A percentile compares a stretch with the other conserved stretches of the same genome.
phyloP scores from a whole-genome alignment of 495 filamentous ascomycete genomes.

The Paragyromitra xinjiangensis region DNA sequence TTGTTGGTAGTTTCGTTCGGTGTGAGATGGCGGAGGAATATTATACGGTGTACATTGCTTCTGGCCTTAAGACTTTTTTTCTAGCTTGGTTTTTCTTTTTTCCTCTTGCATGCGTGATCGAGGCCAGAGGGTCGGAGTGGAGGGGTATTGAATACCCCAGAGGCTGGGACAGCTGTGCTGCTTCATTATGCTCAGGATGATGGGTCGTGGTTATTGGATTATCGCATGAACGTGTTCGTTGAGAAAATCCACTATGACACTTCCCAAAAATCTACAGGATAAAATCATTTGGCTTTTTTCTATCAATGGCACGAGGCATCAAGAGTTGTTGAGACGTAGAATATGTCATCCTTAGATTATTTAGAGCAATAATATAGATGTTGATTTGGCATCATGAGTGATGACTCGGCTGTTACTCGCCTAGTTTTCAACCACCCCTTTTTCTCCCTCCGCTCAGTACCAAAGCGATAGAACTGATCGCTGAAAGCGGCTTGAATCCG shows the following conservation, averaged over 20 bases:
- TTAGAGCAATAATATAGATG: no score
- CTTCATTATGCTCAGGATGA: neutral
- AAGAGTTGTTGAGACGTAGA: no score
- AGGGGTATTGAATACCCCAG: neutral
- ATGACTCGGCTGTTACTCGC: no score
- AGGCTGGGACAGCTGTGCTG: neutral
- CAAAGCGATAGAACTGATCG: no score
- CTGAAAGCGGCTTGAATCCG: no score
- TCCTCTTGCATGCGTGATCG: neutral
- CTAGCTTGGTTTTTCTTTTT: neutral
- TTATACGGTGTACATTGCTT: conserved; percentile 45
- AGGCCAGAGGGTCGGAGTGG: neutral
- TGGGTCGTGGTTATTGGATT: neutral
- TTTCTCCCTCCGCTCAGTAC: no score
- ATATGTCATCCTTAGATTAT: no score
- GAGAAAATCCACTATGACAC: neutral
- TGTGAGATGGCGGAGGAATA: neutral
- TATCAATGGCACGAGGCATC: no score
- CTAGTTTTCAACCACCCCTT: no score
- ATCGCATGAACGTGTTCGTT: neutral
- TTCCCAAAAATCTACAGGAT: no score
- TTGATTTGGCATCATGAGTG: no score
- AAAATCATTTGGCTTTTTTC: no score
- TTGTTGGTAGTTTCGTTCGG: conserved; percentile 6
- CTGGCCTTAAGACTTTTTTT: conserved; percentile 28